Conservation (phyloP, 805 yeast genomes). For the Metschnikowia hibisci region DNA sequence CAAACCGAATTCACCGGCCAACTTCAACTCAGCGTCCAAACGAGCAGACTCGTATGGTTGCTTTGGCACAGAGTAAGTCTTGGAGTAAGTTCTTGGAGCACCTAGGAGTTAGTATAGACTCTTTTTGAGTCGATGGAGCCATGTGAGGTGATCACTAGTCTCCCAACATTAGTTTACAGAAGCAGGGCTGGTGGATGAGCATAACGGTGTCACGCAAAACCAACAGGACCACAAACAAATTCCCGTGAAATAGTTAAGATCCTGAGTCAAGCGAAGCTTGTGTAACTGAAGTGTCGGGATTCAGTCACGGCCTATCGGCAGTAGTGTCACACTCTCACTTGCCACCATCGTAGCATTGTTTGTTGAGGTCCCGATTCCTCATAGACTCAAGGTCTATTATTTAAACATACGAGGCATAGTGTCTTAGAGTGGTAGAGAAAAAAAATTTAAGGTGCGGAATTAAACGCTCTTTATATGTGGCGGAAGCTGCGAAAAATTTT, state of each 20-base stretch:
- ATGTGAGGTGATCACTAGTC: background rate
- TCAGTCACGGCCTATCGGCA: constrained; percentile 51
- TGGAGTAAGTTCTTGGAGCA: constrained; percentile 99
- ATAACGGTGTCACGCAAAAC: background rate
- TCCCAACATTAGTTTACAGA: constrained; percentile 1
- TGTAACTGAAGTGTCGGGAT: constrained; percentile 87
- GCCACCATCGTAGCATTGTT: constrained; percentile 11
- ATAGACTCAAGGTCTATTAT: constrained; percentile 13
- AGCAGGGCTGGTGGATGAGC: constrained; percentile 1
- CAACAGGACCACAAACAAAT: background rate
- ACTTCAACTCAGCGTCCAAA: constrained; percentile 98
- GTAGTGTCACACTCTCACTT: constrained; percentile 7
- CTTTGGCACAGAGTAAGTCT: constrained; percentile 99
- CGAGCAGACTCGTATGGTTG: constrained; percentile 99
- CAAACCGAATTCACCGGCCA: constrained; percentile 99
- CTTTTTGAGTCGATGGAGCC: background rate
- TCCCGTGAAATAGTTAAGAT: background rate
- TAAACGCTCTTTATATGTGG: constrained; percentile 4
- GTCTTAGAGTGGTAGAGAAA: constrained; percentile 23
- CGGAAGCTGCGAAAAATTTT: constrained; percentile 10
- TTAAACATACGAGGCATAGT: constrained; percentile 62
- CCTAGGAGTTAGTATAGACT: constrained; percentile 46
- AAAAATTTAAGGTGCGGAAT: constrained; percentile 1
- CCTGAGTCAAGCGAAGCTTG: constrained; percentile 10
- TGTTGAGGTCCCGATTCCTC: constrained; percentile 74